Conservation (phyloP, 805 yeast species). For the Zygosaccharomyces rouxii region DNA sequence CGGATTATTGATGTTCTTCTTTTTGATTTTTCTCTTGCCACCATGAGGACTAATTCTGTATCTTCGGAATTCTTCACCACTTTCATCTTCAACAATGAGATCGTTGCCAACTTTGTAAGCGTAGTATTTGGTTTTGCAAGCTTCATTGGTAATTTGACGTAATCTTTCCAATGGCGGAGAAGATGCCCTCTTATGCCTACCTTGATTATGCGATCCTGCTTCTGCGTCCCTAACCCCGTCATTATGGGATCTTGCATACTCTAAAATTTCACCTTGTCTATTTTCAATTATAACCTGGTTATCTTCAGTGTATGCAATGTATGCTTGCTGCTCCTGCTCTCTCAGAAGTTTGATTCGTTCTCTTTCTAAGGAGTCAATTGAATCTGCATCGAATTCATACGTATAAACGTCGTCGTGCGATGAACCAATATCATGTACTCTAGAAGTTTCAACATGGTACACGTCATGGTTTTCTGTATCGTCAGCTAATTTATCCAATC, state of each 20-base stretch:
- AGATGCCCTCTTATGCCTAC: constrained; percentile 24
- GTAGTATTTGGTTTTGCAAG: constrained; percentile 35
- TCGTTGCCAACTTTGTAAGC: constrained; percentile 79
- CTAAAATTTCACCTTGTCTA: constrained; percentile 74
- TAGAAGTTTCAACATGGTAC: neutral
- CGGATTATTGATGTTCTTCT: constrained; percentile 1
- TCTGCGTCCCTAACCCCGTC: constrained; percentile 6
- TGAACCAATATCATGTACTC: neutral
- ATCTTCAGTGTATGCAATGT: constrained; percentile 65
- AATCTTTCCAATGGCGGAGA: constrained; percentile 23
- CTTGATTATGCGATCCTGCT: constrained; percentile 13
- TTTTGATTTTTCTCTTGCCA: constrained; percentile 4
- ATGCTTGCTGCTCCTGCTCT: constrained; percentile 29
- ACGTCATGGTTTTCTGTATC: constrained; percentile 4
- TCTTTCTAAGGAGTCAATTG: constrained; percentile 12
- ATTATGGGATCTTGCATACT: constrained; percentile 39
- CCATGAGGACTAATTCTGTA: constrained; percentile 64
- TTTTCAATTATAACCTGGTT: constrained; percentile 70
- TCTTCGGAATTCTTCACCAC: constrained; percentile 84
- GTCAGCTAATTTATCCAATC: constrained; percentile 9
- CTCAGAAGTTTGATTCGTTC: constrained; percentile 20
- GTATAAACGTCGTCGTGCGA: neutral
- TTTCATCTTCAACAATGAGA: constrained; percentile 80
- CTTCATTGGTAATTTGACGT: constrained; percentile 15
- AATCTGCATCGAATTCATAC: constrained; percentile 6